Evolutionary conservation across 441 rosid genomes (phyloP), one percentile per base, ranked within the genome.

Genomic region (Corymbia calophylla): DNA sequence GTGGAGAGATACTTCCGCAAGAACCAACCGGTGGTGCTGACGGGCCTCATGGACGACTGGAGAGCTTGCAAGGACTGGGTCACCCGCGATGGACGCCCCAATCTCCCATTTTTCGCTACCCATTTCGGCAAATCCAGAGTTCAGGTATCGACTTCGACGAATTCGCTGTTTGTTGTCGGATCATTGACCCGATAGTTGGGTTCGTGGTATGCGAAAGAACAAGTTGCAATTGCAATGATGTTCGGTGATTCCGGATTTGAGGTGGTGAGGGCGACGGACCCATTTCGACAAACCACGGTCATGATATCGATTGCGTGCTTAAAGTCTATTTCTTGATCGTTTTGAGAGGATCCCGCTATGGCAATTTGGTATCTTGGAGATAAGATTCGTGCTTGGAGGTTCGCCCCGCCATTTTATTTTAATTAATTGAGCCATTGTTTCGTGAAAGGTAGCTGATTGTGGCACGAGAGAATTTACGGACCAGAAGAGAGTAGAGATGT

Each of bases 401-500:
- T 68, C 53, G n/a, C 32, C 62, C 32, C 23, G 55, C 48, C 32
- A 56, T 89, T 35, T 86, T 70, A 68, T 51, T 39, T 51, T 85
- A 12, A n/a, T 68, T 56, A 84, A 62, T 86, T 9, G 51, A 27
- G 14, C 44, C n/a, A 32, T 70, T n/a, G 77, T 85, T 70, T 87
- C 44, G 11, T 88, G 87, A 86, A 89, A 96, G 99, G 98, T 98
- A 91, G 99, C 98, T 54, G 98, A 97, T 92, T 98, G 99, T 91
- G 95, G 93, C 35, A 93, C 92, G 39, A 95, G 95, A 92, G 98
- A 95, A 70, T 96, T 93, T 88, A 94, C 96, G 9, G 99, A 98
- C 90, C 99, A 98, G 95, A 98, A 94, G 92, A 96, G 98, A 92
- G 70, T 92, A 70, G 98, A 96, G 88, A 98, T 96, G 98, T 94